These are phyloP conservation scores for Pseudomicrostroma phylloplanum DNA, from an alignment of 1,284 basidiomycete species.

Conservation along the genomic window DNA sequence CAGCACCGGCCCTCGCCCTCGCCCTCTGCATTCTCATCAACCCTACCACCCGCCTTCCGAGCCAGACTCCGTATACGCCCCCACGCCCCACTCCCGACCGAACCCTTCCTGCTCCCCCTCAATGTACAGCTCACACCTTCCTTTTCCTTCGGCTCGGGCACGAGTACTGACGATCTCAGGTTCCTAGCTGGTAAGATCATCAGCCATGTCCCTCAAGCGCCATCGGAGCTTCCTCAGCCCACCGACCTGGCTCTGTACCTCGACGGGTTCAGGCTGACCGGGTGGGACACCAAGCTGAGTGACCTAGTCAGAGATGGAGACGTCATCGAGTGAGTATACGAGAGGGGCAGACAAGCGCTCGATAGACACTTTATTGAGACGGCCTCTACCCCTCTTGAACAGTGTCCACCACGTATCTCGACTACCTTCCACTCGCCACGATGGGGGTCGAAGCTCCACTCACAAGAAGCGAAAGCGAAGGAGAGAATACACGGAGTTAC, in stretches of 20 bases:
- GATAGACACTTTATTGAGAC: too few species aligned
- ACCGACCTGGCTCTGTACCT: not conserved
- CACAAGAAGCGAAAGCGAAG: too few species aligned
- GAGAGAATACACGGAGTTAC: too few species aligned
- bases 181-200: not conserved
- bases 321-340: slow-evolving; percentile 2
- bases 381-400: not conserved
- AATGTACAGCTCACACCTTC: not conserved
- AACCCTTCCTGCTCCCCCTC: not conserved
- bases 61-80: too few species aligned
- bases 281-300: not conserved
- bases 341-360: not conserved
- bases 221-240: not conserved
- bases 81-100: not conserved
- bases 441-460: too few species aligned
- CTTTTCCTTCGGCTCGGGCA: not conserved
- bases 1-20: too few species aligned
- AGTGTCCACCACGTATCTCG: not conserved
- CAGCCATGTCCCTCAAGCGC: not conserved
- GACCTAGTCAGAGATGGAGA: not conserved
- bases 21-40: too few species aligned
- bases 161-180: not conserved
- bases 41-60: too few species aligned
- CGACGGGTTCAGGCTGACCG: slow-evolving; percentile 3
- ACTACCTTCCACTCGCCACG: not conserved